phyloP scores from a whole-genome alignment of 73 alveolate genomes.

The Urostyla sp. region DNA sequence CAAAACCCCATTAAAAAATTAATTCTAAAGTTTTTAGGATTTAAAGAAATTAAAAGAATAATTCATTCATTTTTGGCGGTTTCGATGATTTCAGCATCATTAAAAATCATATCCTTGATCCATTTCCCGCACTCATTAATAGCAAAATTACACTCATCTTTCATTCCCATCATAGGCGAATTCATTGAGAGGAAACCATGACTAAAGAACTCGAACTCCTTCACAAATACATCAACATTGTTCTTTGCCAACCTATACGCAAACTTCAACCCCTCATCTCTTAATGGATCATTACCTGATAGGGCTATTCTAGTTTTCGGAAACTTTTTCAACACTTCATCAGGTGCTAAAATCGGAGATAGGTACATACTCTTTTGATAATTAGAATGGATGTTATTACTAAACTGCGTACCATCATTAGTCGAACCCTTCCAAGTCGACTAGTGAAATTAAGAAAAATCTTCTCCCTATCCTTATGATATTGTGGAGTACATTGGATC shows the following conservation, averaged over 20 bases:
- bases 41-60: too few relatives aligned
- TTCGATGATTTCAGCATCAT: too few relatives aligned
- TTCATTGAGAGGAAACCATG: conserved; percentile 21
- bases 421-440: too few relatives aligned
- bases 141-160: not conserved
- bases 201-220: conserved; percentile 28
- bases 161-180: not conserved
- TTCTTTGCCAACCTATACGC: conserved; percentile 29
- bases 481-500: too few relatives aligned
- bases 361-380: conserved; percentile 68
- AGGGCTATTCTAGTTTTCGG: conserved; percentile 74
- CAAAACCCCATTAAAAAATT: too few relatives aligned
- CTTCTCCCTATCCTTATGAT: too few relatives aligned
- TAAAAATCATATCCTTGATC: not conserved
- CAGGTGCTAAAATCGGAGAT: conserved; percentile 75
- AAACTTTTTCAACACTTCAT: conserved; percentile 31
- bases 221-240: conserved; percentile 24
- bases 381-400: conserved; percentile 33
- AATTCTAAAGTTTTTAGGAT: too few relatives aligned
- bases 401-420: too few relatives aligned
- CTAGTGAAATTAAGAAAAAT: not conserved
- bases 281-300: conserved; percentile 83
- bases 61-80: too few relatives aligned
- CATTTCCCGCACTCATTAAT: not conserved
- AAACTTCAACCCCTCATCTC: conserved; percentile 81